Evolutionary conservation across 2,329 filamentous ascomycete genomes (phyloP).

Genomic region (Colletotrichum falcatum): DNA sequence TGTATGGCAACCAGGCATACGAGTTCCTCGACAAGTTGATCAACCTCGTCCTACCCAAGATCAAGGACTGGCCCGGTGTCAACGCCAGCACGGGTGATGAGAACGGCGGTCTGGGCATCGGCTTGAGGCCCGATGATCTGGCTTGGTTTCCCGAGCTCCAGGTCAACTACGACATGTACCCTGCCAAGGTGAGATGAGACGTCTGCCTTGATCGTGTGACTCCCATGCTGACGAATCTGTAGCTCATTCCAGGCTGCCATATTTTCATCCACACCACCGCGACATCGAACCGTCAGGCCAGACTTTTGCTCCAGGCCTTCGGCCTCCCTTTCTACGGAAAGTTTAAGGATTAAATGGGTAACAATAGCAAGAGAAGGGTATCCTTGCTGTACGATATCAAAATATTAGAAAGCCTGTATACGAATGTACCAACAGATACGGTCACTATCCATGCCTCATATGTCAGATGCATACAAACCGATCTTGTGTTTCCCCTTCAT

Average conservation of each 20-base stretch:
- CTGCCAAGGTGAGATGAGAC: slow-evolving; percentile 53
- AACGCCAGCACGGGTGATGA: slow-evolving; percentile 79
- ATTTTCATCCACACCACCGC: slow-evolving; percentile 88
- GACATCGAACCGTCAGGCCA: slow-evolving; percentile 85
- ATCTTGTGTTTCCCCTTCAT: neutral
- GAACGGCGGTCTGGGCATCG: slow-evolving; percentile 88
- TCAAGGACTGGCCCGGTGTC: slow-evolving; percentile 93
- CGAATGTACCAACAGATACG: slow-evolving; percentile 39
- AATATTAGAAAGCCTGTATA: slow-evolving; percentile 37
- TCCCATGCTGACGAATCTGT: slow-evolving; percentile 53
- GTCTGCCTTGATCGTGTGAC: slow-evolving; percentile 60
- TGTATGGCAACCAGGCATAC: slow-evolving; percentile 84
- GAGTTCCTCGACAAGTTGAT: slow-evolving; percentile 93
- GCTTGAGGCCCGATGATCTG: slow-evolving; percentile 80
- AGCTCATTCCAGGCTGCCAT: slow-evolving; percentile 86
- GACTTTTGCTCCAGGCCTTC: slow-evolving; percentile 70
- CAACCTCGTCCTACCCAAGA: slow-evolving; percentile 90
- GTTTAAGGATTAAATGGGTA: slow-evolving; percentile 56
- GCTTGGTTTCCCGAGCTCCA: slow-evolving; percentile 93
- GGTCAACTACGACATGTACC: slow-evolving; percentile 86
- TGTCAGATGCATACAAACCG: neutral
- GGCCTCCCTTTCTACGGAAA: slow-evolving; percentile 82
- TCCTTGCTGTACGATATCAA: slow-evolving; percentile 38
- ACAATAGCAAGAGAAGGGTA: neutral
- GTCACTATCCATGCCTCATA: slow-evolving; percentile 11